These are phyloP conservation scores for Volvox reticuliferus DNA, from an alignment of 139 green algal genomes.

Conservation along the genomic window DNA sequence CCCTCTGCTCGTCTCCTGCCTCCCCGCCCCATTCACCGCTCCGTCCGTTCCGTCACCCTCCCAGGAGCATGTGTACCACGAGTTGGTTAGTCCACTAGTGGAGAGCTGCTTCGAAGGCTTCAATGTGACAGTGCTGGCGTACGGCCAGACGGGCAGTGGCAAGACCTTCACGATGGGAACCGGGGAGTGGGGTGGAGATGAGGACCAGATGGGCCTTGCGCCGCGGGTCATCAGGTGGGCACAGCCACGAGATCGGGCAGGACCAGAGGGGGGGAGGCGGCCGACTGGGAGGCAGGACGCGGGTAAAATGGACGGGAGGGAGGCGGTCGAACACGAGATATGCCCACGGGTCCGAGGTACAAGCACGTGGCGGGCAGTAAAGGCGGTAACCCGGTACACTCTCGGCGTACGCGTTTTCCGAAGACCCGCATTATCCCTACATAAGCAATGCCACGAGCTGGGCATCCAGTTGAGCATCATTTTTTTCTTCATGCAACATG, in stretches of 20 bases:
- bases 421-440: too few species aligned
- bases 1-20: background rate
- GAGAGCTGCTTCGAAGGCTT: conserved; percentile 59
- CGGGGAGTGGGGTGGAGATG: background rate
- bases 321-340: too few species aligned
- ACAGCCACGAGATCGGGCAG: background rate
- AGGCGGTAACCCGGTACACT: too few species aligned
- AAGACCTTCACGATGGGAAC: conserved; percentile 70
- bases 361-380: too few species aligned
- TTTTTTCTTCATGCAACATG: too few species aligned
- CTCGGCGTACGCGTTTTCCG: too few species aligned
- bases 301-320: too few species aligned
- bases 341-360: too few species aligned
- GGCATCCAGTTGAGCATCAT: too few species aligned
- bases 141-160: conserved; percentile 69
- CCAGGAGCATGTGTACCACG: conserved; percentile 53
- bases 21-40: background rate
- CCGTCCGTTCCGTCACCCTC: background rate
- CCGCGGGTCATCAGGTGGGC: conserved; percentile 50
- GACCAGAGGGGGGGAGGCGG: too few species aligned
- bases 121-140: conserved; percentile 69
- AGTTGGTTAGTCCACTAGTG: conserved; percentile 51
- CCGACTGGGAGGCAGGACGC: too few species aligned
- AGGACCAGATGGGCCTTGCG: conserved; percentile 41
- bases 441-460: too few species aligned